Base-by-base conservation (phyloP, 2,329 filamentous ascomycete species). In the Hawksworthiomyces lignivorus region DNA sequence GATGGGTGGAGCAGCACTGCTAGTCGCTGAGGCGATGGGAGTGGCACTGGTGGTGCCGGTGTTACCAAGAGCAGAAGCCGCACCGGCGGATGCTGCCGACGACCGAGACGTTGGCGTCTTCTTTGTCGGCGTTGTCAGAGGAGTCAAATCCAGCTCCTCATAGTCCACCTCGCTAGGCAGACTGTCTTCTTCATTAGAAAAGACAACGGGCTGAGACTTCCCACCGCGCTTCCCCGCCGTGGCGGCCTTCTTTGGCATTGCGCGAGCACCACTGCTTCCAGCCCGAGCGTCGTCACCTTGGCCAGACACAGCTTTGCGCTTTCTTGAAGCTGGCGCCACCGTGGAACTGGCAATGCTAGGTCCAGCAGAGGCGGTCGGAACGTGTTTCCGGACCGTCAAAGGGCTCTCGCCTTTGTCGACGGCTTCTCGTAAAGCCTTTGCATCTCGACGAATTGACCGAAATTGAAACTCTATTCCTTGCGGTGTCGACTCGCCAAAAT, bases 381-480 rank as follows among this genome's bases (percentile, higher is more conserved):
- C 48, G 11, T 54, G 43, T n/a, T 48, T 48, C 22, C 52, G 52
- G 3, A 47, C 47, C 9, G 47, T 43, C 11, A 69, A 59, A 0
- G 75, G 70, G 50, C 73, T 65, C 32, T 65, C 59, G 20, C 69
- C 70, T 2, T 59, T 55, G 18, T 61, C 58, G n/a, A 67, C 63
- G 3, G 68, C 67, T 3, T 61, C 52, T 31, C 64, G 62, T 33
- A 79, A 66, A 3, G 57, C 58, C 29, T 72, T 67, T 22, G 70
- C 75, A 22, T 75, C 64, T 27, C 62, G 63, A 57, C 75, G 77
- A 59, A 80, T 69, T 19, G 55, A 47, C 1, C 76, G 69, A 52
- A 81, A 78, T 52, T 80, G 75, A 54, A 75, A 81, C 49, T 71
- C 68, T n/a, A 80, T 68, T 8, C 77, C 77, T 17, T 68, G 67